phyloP scores from a whole-genome alignment of 1,139 yeast species.

The Wickerhamiella pararugosa region DNA sequence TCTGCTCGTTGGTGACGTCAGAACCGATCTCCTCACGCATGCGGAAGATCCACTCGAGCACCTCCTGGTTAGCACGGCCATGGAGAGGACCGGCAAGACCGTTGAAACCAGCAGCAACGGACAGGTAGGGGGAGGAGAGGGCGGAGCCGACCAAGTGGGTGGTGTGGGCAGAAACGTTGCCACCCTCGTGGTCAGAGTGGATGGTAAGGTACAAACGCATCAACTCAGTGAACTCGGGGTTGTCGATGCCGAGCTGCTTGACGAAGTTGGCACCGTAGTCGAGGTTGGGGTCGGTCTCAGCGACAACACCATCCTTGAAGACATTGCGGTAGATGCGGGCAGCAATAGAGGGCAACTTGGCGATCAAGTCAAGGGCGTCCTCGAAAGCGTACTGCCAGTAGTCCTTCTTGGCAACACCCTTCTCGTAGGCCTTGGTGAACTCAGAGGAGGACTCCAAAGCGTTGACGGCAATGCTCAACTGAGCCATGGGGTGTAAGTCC shows the following conservation, averaged over 20 bases:
- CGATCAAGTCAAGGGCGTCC: slow-evolving; percentile 48
- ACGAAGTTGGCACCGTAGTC: slow-evolving; percentile 95
- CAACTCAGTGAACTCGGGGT: slow-evolving; percentile 67
- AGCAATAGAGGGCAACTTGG: slow-evolving; percentile 52
- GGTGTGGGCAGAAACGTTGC: slow-evolving; percentile 96
- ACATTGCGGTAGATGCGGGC: slow-evolving; percentile 54
- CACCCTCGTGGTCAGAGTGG: slow-evolving; percentile 99
- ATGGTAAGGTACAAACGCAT: slow-evolving; percentile 91
- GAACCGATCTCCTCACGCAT: slow-evolving; percentile 73
- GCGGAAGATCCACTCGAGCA: slow-evolving; percentile 84
- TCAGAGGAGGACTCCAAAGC: slow-evolving; percentile 54
- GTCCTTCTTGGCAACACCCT: slow-evolving; percentile 50
- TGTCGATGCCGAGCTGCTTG: slow-evolving; percentile 68
- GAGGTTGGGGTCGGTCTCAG: slow-evolving; percentile 49
- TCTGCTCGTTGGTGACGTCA: slow-evolving; percentile 56
- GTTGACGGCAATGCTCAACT: slow-evolving; percentile 48
- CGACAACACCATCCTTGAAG: slow-evolving; percentile 65
- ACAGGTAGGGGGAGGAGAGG: slow-evolving; percentile 82
- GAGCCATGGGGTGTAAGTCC: slow-evolving; percentile 56
- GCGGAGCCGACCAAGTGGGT: slow-evolving; percentile 97
- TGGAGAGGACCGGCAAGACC: slow-evolving; percentile 98
- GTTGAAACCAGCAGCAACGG: slow-evolving; percentile 89
- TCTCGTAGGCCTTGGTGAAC: slow-evolving; percentile 47
- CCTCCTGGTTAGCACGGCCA: slow-evolving; percentile 98
- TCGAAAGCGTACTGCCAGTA: slow-evolving; percentile 57